Conservation (phyloP, 345 rosid genomes). For the Linum trigynum region DNA sequence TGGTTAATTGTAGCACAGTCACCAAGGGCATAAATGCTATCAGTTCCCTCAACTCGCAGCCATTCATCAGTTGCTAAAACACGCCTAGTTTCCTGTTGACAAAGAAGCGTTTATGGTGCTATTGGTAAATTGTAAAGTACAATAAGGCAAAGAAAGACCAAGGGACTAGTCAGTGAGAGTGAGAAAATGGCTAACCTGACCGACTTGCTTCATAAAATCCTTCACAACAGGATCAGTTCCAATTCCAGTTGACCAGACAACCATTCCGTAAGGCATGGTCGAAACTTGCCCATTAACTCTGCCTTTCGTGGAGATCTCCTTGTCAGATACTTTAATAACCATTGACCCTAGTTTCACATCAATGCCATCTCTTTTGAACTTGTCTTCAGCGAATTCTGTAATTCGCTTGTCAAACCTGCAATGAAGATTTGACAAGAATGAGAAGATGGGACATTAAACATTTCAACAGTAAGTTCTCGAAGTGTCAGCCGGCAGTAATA, state of each 20-base stretch:
- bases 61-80: slow-evolving; percentile 96
- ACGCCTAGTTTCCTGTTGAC: slow-evolving; percentile 61
- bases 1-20: slow-evolving; percentile 97
- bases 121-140: not conserved
- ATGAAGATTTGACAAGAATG: slow-evolving; percentile 1
- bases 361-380: slow-evolving; percentile 82
- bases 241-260: slow-evolving; percentile 98
- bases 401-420: slow-evolving; percentile 99
- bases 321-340: slow-evolving; percentile 71
- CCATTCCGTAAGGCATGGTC: slow-evolving; percentile 83
- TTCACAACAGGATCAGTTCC: slow-evolving; percentile 74
- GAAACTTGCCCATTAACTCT: slow-evolving; percentile 48
- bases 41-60: slow-evolving; percentile 77
- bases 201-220: slow-evolving; percentile 89
- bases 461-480: not conserved
- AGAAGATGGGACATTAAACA: not conserved
- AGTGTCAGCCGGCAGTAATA: not conserved
- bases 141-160: not conserved
- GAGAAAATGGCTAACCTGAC: slow-evolving; percentile 48
- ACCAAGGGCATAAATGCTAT: slow-evolving; percentile 77
- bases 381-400: slow-evolving; percentile 81
- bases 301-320: slow-evolving; percentile 72
- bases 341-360: slow-evolving; percentile 86
- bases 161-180: not conserved
- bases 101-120: not conserved